phyloP scores from a whole-genome alignment of 1,284 basidiomycete genomes.

The Leccinum fuscescens region DNA sequence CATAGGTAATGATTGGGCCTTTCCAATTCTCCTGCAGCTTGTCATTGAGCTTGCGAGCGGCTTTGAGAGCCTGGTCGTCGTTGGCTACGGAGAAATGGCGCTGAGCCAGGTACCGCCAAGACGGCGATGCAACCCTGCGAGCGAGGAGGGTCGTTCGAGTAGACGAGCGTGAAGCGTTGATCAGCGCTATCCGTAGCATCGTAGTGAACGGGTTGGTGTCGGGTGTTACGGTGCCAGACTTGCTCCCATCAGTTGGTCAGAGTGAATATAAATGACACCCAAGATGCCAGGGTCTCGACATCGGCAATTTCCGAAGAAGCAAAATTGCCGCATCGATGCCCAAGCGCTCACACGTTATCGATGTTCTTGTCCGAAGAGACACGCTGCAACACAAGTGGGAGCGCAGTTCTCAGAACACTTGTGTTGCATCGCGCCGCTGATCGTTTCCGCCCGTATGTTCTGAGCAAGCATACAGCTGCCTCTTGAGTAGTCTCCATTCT shows the following conservation, averaged over 20 bases:
- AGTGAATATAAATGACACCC: not conserved
- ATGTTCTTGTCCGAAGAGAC: slow-evolving; percentile 1
- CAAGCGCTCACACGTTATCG: not conserved
- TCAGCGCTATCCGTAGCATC: slow-evolving; percentile 28
- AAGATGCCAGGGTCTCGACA: not conserved
- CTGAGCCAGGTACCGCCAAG: slow-evolving; percentile 16
- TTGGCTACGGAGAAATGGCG: slow-evolving; percentile 26
- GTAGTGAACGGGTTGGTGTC: not conserved
- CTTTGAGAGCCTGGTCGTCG: slow-evolving; percentile 37
- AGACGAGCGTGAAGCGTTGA: slow-evolving; percentile 15
- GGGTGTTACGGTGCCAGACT: not conserved
- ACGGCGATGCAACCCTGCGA: slow-evolving; percentile 4
- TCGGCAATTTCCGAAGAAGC: slow-evolving; percentile 8
- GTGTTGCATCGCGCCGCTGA: slow-evolving; percentile 22
- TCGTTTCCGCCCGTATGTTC: not conserved
- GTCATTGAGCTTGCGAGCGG: slow-evolving; percentile 42
- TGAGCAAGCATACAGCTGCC: not conserved
- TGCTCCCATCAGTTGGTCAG: not conserved
- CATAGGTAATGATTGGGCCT: slow-evolving; percentile 70
- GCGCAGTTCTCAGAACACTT: slow-evolving; percentile 50
- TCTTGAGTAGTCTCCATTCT: not conserved
- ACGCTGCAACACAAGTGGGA: slow-evolving; percentile 38
- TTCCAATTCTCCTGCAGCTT: slow-evolving; percentile 68
- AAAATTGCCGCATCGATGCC: not conserved
- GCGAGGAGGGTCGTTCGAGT: slow-evolving; percentile 10